Base-by-base conservation (phyloP, 2,329 filamentous ascomycete species). In the Paracoccidioides brasiliensis region DNA sequence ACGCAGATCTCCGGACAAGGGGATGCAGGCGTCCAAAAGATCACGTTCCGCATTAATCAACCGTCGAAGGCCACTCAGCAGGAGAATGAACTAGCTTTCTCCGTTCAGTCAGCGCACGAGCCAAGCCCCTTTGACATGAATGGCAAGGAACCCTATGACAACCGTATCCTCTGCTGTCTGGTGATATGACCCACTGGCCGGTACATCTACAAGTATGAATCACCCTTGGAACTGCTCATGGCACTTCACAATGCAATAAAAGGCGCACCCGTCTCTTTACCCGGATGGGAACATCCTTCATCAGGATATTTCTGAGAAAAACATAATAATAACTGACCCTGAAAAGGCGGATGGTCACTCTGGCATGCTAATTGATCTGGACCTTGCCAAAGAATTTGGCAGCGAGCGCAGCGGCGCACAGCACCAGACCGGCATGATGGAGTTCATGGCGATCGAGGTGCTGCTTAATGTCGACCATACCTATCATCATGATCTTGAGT, bases 301-400 rank as follows among this genome's bases (percentile, higher is more conserved):
- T 57, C 62, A 59, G 35, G 66, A 72, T 38, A 64, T 74, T 12
- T 72, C 66, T 0, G 52, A 63, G 0, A 50, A 50, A 10, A 50
- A 40, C 74, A n/a, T 74, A 14, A 69, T 73, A 33, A 68, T 74
- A n/a, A 59, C 62, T 2, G 52, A 62, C 3, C 35, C 37, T 6
- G 2, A 57, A 10, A 48, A 52, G 38, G 10, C 38, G 38, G 38
- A 40, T 40, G 38, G 38, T 9, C 38, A 40, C 38, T 10, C 38
- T 9, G 38, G 38, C 38, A 40, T 40, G 38, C 38, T 40, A 40
- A 40, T 22, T 2, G 2, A 22, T 22, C 22, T 22, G 22, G 22
- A 22, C 22, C 22, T 22, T 22, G 22, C 22, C 38, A 40, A 40
- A 12, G 38, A 40, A 9, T 4, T 40, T 40, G 38, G 5, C 4